Base-by-base conservation (phyloP, 1,139 yeast species). In the Taphrina wiesneri region DNA sequence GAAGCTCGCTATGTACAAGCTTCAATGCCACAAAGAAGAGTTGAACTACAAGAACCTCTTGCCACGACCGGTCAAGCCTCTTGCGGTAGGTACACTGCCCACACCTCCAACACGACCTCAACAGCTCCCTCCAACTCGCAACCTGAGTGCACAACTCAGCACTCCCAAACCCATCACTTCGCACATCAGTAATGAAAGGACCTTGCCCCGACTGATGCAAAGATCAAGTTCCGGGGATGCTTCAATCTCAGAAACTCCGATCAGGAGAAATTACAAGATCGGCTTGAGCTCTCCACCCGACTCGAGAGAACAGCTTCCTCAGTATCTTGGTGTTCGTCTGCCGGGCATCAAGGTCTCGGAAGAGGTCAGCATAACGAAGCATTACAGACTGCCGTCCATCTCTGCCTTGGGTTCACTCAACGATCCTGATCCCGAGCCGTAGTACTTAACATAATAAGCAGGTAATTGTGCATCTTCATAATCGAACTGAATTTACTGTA, bases 1-100 rank as follows among this genome's bases (percentile, higher is more conserved):
- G 32, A 36, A 53, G 26, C 36, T 60, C 26, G 64, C 64, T 9
- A 60, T 60, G 64, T 60, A 49, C 52, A 60, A 60, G 43, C 57
- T 60, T 9, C 21, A 23, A 23, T 23, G 34, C 21, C 56, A 51
- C 51, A 60, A 60, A 36, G 57, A 28, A 21, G 64, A 60, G 17
- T 30, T 51, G 28, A n/a, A 51, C 32, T 60, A 60, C 43, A 41
- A 51, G 39, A 26, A 26, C 7, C 57, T 60, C 36, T 21, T 60
- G 23, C 59, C 59, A 30, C 59, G 59, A 17, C 49, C 25, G 25
- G 25, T 26, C 21, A 23, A 11, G 23, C 11, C 47, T 9, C 43
- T 30, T 32, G 15, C 19, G 23, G 23, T 41, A 6, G 49, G 32
- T 34, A n/a, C 30, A 1, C 21, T 41, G 34, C 32, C 59, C 11